A percentile compares a stretch with the other conserved stretches of the same genome.
Evolutionary conservation across 495 filamentous ascomycete species (phyloP).

Genomic region (Trichoderma parareesei): DNA sequence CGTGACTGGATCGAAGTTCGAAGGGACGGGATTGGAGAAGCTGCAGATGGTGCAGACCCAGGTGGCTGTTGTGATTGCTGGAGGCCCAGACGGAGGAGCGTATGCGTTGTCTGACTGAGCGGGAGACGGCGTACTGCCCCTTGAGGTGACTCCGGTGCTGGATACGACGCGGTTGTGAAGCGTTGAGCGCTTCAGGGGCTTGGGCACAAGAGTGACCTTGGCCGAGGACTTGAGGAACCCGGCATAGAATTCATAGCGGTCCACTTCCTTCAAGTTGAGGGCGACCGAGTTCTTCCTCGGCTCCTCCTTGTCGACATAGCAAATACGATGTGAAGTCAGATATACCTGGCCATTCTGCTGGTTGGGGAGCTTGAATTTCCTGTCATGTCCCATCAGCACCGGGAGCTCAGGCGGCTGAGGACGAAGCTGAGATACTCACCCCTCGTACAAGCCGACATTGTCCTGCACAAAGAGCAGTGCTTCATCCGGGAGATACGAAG

Average conservation of each 20-base stretch:
- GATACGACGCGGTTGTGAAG: constrained; percentile 36
- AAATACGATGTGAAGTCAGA: constrained; percentile 86
- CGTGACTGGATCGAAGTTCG: constrained; percentile 79
- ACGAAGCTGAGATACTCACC: constrained; percentile 47
- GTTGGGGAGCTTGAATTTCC: constrained; percentile 90
- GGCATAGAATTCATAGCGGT: constrained; percentile 87
- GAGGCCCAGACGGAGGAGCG: constrained; percentile 40
- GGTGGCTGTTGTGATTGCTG: constrained; percentile 57
- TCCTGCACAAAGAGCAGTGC: constrained; percentile 89
- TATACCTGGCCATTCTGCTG: constrained; percentile 95
- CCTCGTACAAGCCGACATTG: constrained; percentile 94
- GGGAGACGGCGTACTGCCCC: constrained; percentile 40
- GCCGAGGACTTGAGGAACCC: constrained; percentile 92
- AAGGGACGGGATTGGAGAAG: constrained; percentile 90
- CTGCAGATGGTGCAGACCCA: constrained; percentile 98
- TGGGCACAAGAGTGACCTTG: constrained; percentile 84
- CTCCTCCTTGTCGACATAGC: constrained; percentile 87
- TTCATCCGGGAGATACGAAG: constrained; percentile 83
- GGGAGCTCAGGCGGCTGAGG: not conserved
- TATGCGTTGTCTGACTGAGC: constrained; percentile 36
- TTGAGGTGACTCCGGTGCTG: constrained; percentile 27
- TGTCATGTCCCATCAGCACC: constrained; percentile 25
- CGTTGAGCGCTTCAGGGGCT: constrained; percentile 51
- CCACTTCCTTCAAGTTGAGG: constrained; percentile 83
- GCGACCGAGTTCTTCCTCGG: constrained; percentile 78